phyloP scores from a whole-genome alignment of 176 grass and related monocot species.

The Dactylis glomerata region DNA sequence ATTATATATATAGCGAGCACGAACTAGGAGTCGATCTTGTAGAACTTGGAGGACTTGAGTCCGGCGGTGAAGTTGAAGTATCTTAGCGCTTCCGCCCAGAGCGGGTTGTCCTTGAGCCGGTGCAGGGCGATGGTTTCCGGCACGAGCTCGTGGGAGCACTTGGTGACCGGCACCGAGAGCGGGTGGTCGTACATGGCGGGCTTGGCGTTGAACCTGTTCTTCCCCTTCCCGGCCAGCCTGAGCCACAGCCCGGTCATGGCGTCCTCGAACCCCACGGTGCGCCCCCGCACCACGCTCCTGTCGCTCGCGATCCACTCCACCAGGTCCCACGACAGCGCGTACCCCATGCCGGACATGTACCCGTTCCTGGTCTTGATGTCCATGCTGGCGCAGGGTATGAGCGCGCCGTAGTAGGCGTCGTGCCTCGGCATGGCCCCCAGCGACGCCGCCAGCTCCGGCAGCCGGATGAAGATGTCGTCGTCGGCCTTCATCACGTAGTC shows the following conservation, averaged over 20 bases:
- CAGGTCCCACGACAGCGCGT: slow-evolving; percentile 80
- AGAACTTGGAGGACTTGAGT: slow-evolving; percentile 28
- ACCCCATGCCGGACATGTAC: slow-evolving; percentile 79
- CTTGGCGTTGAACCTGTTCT: slow-evolving; percentile 68
- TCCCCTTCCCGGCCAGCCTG: slow-evolving; percentile 28
- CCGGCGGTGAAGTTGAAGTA: slow-evolving; percentile 67
- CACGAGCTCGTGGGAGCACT: slow-evolving; percentile 50
- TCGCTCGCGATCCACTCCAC: slow-evolving; percentile 57
- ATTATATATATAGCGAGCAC: no score
- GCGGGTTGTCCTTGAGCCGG: slow-evolving; percentile 55
- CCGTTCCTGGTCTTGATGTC: slow-evolving; percentile 9
- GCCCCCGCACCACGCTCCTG: background rate
- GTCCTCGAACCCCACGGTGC: slow-evolving; percentile 60
- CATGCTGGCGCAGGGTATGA: slow-evolving; percentile 51
- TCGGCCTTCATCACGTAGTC: slow-evolving; percentile 85
- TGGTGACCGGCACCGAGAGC: slow-evolving; percentile 33
- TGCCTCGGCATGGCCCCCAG: slow-evolving; percentile 43
- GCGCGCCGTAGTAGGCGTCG: slow-evolving; percentile 73
- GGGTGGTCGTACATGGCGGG: slow-evolving; percentile 81
- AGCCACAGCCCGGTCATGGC: slow-evolving; percentile 64
- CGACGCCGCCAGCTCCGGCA: slow-evolving; percentile 47
- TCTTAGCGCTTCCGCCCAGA: slow-evolving; percentile 57
- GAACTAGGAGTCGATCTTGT: no score
- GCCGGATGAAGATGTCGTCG: slow-evolving; percentile 63
- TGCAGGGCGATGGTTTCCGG: slow-evolving; percentile 75